These are phyloP conservation scores for Sporodiniella umbellata DNA, from an alignment of 371 early-diverging fungal genomes.

Conservation along the genomic window DNA sequence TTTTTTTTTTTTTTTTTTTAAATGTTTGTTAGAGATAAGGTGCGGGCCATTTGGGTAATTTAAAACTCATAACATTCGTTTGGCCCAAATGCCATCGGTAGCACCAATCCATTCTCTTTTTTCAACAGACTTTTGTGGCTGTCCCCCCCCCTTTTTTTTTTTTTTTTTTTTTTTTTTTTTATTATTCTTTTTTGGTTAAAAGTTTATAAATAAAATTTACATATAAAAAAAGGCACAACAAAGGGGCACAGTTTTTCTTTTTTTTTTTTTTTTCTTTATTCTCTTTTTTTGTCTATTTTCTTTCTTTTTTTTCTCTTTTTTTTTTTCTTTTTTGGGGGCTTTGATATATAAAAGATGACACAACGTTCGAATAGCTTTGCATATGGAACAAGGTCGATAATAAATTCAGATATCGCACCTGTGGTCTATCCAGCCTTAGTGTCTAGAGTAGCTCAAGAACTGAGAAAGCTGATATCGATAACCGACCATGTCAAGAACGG, in stretches of 20 bases:
- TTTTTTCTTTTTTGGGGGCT: background rate
- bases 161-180: no score
- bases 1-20: no score
- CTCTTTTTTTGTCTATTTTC: background rate
- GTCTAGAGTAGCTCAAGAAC: constrained; percentile 74
- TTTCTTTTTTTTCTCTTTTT: background rate
- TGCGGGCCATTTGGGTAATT: no score
- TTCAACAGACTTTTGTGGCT: no score
- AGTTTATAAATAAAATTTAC: no score
- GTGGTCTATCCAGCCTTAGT: constrained; percentile 66
- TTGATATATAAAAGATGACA: constrained; percentile 6
- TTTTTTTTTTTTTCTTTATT: background rate
- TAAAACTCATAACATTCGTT: no score
- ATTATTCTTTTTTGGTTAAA: no score
- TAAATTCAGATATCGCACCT: background rate
- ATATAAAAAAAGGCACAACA: no score
- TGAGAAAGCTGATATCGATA: constrained; percentile 49
- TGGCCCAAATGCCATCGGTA: no score
- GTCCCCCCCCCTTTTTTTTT: no score
- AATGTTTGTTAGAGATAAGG: no score
- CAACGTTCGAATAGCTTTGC: constrained; percentile 34
- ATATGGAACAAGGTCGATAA: constrained; percentile 16
- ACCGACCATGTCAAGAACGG: constrained; percentile 69
- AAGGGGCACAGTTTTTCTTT: background rate
- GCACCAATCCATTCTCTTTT: no score